phyloP scores from a whole-genome alignment of 495 filamentous ascomycete species.

The Penicillium manginii region DNA sequence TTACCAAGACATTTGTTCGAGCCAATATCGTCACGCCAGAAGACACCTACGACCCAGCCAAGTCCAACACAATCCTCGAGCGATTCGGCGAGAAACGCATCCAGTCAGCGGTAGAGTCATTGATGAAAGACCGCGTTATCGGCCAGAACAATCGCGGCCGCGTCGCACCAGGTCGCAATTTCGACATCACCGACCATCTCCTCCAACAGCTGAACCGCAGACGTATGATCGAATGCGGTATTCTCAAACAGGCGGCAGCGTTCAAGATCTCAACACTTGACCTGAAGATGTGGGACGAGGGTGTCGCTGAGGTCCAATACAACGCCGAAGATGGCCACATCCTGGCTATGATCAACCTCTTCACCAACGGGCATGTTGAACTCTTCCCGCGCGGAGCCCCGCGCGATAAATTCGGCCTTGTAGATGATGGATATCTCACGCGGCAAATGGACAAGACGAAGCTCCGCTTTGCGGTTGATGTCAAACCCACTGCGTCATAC shows the following conservation, averaged over 20 bases:
- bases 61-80: slow-evolving; percentile 49
- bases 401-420: slow-evolving; percentile 71
- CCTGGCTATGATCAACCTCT: slow-evolving; percentile 70
- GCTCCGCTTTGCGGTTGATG: slow-evolving; percentile 63
- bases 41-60: slow-evolving; percentile 44
- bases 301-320: slow-evolving; percentile 33
- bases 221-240: slow-evolving; percentile 47
- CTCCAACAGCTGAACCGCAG: slow-evolving; percentile 48
- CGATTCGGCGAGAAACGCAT: slow-evolving; percentile 51
- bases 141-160: slow-evolving; percentile 57
- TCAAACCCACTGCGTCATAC: slow-evolving; percentile 60
- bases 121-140: slow-evolving; percentile 64
- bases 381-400: slow-evolving; percentile 61
- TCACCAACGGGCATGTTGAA: slow-evolving; percentile 60
- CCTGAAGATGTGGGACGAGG: slow-evolving; percentile 46
- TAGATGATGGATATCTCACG: slow-evolving; percentile 72
- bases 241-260: slow-evolving; percentile 53
- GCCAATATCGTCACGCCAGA: slow-evolving; percentile 59
- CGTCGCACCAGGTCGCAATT: slow-evolving; percentile 56
- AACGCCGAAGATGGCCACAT: slow-evolving; percentile 64
- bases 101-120: slow-evolving; percentile 56
- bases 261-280: slow-evolving; percentile 65
- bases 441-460: slow-evolving; percentile 68
- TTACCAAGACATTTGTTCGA: slow-evolving; percentile 64
- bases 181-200: slow-evolving; percentile 62